phyloP scores from a whole-genome alignment of 192 early-diverging fungal genomes.

The Entomortierella chlamydospora region DNA sequence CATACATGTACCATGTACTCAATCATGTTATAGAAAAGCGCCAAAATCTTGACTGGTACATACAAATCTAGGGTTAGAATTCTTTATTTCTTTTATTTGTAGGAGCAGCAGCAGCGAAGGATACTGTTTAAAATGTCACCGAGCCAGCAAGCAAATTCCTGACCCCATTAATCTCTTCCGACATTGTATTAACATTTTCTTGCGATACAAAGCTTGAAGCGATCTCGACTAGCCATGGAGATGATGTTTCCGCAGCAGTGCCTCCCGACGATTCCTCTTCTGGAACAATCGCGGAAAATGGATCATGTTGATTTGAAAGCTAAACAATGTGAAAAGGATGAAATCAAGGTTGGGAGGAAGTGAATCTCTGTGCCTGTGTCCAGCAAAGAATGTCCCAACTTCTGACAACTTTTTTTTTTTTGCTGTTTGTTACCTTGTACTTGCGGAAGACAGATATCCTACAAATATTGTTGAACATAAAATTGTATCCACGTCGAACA shows the following conservation, averaged over 20 bases:
- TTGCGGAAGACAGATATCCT: conserved; percentile 53
- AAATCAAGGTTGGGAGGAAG: no score
- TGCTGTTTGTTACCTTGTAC: conserved; percentile 54
- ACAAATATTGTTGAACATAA: conserved; percentile 51
- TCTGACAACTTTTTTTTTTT: no score
- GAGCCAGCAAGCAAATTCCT: conserved; percentile 48
- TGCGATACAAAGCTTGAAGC: conserved; percentile 49
- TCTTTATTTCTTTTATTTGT: neutral
- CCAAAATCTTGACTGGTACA: no score
- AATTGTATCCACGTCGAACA: conserved; percentile 50
- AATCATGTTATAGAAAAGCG: no score
- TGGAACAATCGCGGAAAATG: conserved; percentile 40
- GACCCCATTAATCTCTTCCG: conserved; percentile 47
- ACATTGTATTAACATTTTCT: conserved; percentile 51
- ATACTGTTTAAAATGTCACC: conserved; percentile 11
- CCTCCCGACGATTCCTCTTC: conserved; percentile 20
- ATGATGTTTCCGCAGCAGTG: conserved; percentile 3
- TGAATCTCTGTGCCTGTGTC: no score
- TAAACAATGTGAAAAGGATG: conserved; percentile 2
- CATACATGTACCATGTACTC: no score
- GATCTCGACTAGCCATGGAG: conserved; percentile 47
- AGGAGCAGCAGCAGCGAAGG: no score
- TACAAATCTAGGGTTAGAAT: no score
- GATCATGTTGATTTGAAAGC: conserved; percentile 46
- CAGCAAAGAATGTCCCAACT: no score